Evolutionary conservation across 495 filamentous ascomycete species (phyloP).

Genomic region (Annulohypoxylon moriforme): DNA sequence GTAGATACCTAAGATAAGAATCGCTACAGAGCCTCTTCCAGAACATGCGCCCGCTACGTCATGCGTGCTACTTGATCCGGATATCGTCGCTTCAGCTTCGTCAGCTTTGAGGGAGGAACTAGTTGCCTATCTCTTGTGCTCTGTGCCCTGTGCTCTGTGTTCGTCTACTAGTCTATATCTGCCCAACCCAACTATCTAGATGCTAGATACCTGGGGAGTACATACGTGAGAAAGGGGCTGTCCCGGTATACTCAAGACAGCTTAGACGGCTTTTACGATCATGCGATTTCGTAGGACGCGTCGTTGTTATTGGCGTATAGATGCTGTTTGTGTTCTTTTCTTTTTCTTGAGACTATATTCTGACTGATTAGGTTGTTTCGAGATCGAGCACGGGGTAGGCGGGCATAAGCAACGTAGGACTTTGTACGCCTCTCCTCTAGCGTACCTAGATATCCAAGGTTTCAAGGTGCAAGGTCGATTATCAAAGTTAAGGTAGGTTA

Average conservation of each 20-base stretch:
- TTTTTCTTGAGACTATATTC: neutral
- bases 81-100: neutral
- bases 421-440: neutral
- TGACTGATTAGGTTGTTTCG: neutral
- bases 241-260: neutral
- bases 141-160: neutral
- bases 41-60: slow-evolving; percentile 14
- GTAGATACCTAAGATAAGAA: slow-evolving; percentile 9
- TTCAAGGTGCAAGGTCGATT: neutral
- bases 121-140: neutral
- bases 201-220: neutral
- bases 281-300: neutral
- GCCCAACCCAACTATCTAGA: neutral
- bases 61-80: neutral
- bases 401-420: neutral
- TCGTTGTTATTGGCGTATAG: neutral
- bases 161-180: neutral
- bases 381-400: neutral
- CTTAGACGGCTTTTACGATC: neutral
- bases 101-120: neutral
- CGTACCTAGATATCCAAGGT: neutral
- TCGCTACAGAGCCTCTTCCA: slow-evolving; percentile 27
- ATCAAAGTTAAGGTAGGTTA: neutral
- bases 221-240: neutral
- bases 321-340: neutral